phyloP scores from a whole-genome alignment of 108 stramenopile genomes.

The Nitzschia sp. region DNA sequence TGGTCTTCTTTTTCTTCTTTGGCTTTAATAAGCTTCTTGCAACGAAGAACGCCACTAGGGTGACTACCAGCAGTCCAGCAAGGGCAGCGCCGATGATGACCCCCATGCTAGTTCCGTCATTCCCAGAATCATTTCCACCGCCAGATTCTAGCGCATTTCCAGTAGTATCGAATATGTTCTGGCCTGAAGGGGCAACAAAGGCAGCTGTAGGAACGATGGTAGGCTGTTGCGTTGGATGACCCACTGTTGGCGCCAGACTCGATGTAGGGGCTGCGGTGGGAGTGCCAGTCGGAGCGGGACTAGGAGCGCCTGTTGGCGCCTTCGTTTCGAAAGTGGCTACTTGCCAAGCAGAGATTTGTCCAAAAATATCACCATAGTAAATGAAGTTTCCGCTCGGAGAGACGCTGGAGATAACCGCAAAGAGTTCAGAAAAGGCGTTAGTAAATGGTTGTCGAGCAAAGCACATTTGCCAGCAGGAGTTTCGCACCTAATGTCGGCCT shows the following conservation, averaged over 20 bases:
- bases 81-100: constrained; percentile 23
- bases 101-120: background rate
- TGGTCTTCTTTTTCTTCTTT: background rate
- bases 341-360: constrained; percentile 36
- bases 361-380: constrained; percentile 49
- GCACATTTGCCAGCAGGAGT: background rate
- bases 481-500: constrained; percentile 38
- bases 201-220: constrained; percentile 1
- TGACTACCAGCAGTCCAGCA: constrained; percentile 11
- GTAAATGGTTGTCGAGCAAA: background rate
- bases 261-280: constrained; percentile 6
- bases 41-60: constrained; percentile 17
- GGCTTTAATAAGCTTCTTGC: background rate
- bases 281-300: background rate
- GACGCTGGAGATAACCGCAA: constrained; percentile 14
- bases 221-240: constrained; percentile 1
- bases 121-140: background rate
- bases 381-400: constrained; percentile 34
- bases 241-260: constrained; percentile 8
- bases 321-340: constrained; percentile 35
- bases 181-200: background rate
- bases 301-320: constrained; percentile 26
- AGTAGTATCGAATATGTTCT: background rate
- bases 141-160: background rate
- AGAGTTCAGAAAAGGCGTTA: background rate